These are phyloP conservation scores for Fomitopsis serialis DNA, from an alignment of 768 basidiomycete species.

Conservation along the genomic window DNA sequence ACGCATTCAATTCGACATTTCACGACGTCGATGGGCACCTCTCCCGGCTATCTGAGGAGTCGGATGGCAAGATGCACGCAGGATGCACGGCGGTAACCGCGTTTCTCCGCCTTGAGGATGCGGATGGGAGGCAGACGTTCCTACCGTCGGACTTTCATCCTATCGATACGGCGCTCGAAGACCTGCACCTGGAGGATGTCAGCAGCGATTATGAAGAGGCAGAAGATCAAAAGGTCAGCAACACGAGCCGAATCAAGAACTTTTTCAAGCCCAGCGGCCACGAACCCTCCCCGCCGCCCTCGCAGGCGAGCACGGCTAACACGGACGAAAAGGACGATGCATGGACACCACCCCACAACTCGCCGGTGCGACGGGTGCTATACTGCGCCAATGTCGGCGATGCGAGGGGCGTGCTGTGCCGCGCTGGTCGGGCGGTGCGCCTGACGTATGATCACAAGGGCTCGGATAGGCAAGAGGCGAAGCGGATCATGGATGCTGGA, in stretches of 20 bases:
- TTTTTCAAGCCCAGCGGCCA: conserved; percentile 44
- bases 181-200: conserved; percentile 21
- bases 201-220: conserved; percentile 38
- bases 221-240: conserved; percentile 38
- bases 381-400: conserved; percentile 98
- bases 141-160: conserved; percentile 26
- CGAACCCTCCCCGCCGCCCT: conserved; percentile 15
- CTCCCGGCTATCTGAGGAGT: conserved; percentile 79
- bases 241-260: conserved; percentile 47
- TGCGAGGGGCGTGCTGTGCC: conserved; percentile 89
- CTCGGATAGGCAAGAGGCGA: conserved; percentile 93
- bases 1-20: conserved; percentile 90
- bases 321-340: conserved; percentile 1
- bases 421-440: conserved; percentile 84
- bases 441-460: conserved; percentile 99
- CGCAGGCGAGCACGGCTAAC: neutral
- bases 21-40: conserved; percentile 84
- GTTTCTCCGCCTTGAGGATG: conserved; percentile 89
- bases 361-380: conserved; percentile 60
- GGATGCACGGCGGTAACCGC: conserved; percentile 97
- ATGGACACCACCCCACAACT: conserved; percentile 10
- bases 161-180: neutral
- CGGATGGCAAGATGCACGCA: conserved; percentile 89
- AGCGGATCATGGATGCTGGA: conserved; percentile 95
- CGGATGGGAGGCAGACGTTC: conserved; percentile 68